Evolutionary conservation across 129 eudicot species (phyloP).

Genomic region (Sambucus nigra): DNA sequence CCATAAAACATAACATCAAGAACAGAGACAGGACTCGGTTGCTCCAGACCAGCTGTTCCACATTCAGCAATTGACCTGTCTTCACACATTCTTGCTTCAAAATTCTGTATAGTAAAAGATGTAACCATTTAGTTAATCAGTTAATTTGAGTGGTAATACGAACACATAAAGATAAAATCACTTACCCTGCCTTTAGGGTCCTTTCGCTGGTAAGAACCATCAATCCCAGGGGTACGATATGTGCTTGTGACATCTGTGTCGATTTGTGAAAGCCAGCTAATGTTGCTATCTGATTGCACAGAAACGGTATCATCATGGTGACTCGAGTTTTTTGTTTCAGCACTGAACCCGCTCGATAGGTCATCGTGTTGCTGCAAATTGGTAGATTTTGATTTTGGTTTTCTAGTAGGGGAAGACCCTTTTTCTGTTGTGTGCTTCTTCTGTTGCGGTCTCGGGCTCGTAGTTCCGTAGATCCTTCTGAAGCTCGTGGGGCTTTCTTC

Average conservation of each 20-base stretch:
- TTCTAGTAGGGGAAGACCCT: constrained; percentile 22
- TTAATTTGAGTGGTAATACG: not conserved
- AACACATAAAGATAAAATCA: not conserved
- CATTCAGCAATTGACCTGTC: constrained; percentile 38
- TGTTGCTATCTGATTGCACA: constrained; percentile 55
- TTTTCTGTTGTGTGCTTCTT: constrained; percentile 8
- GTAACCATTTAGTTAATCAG: constrained; percentile 12
- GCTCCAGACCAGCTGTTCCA: constrained; percentile 43
- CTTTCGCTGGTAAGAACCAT: constrained; percentile 24
- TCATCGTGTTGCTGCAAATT: constrained; percentile 26
- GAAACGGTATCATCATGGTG: constrained; percentile 53
- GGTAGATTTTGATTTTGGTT: constrained; percentile 24
- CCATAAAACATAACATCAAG: constrained; percentile 64
- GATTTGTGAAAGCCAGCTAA: constrained; percentile 40
- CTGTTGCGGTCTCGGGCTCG: constrained; percentile 37
- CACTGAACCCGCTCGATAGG: constrained; percentile 25
- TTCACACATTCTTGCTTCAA: constrained; percentile 31
- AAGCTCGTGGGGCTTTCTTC: constrained; percentile 21
- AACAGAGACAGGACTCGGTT: constrained; percentile 94
- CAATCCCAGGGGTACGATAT: not conserved
- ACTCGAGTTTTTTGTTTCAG: constrained; percentile 30
- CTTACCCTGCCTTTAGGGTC: constrained; percentile 32
- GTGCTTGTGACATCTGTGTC: constrained; percentile 45
- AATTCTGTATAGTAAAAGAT: constrained; percentile 28
- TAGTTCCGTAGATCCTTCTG: constrained; percentile 24